Base-by-base conservation (phyloP, 345 rosid species). In the Clausena lansium region DNA sequence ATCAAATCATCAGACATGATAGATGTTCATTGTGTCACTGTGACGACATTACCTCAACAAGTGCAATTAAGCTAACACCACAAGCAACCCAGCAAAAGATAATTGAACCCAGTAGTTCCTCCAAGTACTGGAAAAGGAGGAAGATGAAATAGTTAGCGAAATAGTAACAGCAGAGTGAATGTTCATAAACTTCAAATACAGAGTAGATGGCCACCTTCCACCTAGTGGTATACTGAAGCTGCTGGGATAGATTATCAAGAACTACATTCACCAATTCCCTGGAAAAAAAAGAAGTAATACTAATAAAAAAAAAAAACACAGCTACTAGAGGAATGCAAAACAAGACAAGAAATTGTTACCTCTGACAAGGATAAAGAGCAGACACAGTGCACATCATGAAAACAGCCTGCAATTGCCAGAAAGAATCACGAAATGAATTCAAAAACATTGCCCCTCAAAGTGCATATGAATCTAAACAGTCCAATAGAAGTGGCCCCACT, bases 81-180 rank as follows among this genome's bases (percentile, higher is more conserved):
- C 96, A 92, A 35, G 87, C 87, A 85, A 91, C 90, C 99, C 99
- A 95, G 84, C 76, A 86, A 81, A 91, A 95, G 59, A 95, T 88
- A 84, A 95, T 90, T 13, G 97, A 83, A 39, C 96, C 97, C 77
- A 88, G 74, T 74, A 93, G 88, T 84, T 95, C 92, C 86, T 93
- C 97, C 83, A 95, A 82, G 85, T 95, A 95, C 99, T 95, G 92
- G 76, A 86, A 63, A 67, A 76, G 33, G 28, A 41, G 36, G 69
- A 41, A 72, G 24, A 45, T 45, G 52, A 35, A 14, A 76, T 62
- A 75, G 9, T 58, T 27, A 68, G 66, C 25, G 61, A 82, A 78
- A 38, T 67, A 66, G 35, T 17, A 78, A 62, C 35, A 59, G 66
- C 32, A 47, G 66, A 65, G 13, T 65, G 33, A n/a, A 52, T 19